Evolutionary conservation across 2,329 filamentous ascomycete species (phyloP).

Genomic region (Aspergillus fructus): DNA sequence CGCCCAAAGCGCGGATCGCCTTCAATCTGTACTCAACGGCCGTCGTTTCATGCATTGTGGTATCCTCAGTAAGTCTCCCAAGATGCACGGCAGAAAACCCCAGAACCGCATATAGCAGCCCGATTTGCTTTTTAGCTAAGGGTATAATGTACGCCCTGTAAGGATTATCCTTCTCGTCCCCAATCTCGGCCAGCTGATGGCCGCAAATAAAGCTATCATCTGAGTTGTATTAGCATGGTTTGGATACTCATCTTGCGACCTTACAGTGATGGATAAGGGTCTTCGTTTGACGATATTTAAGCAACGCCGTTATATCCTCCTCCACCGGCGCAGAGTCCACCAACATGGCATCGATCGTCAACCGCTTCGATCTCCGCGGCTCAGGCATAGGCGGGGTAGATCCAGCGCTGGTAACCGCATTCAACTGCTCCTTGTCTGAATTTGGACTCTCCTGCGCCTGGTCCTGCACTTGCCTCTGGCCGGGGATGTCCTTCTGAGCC

Average conservation of each 20-base stretch:
- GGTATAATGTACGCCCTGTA: conserved; percentile 31
- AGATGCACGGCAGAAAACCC: conserved; percentile 30
- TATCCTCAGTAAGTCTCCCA: conserved; percentile 22
- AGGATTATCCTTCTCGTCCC: conserved; percentile 24
- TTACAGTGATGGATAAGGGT: conserved; percentile 25
- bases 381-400: not conserved
- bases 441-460: not conserved
- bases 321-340: not conserved
- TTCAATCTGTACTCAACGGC: conserved; percentile 30
- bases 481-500: not conserved
- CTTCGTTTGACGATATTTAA: conserved; percentile 13
- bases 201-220: conserved; percentile 30
- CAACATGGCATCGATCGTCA: not conserved
- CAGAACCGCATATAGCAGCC: conserved; percentile 28
- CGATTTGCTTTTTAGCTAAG: conserved; percentile 28
- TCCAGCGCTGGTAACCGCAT: not conserved
- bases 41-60: conserved; percentile 22
- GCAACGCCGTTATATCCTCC: conserved; percentile 4
- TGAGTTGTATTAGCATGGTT: not conserved
- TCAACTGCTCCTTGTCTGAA: not conserved
- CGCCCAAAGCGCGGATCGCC: conserved; percentile 28
- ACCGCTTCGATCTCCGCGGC: not conserved
- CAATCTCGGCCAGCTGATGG: conserved; percentile 29
- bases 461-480: not conserved
- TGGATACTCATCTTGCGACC: not conserved